phyloP scores from a whole-genome alignment of 768 basidiomycete species.

The Mycena leptocephala region DNA sequence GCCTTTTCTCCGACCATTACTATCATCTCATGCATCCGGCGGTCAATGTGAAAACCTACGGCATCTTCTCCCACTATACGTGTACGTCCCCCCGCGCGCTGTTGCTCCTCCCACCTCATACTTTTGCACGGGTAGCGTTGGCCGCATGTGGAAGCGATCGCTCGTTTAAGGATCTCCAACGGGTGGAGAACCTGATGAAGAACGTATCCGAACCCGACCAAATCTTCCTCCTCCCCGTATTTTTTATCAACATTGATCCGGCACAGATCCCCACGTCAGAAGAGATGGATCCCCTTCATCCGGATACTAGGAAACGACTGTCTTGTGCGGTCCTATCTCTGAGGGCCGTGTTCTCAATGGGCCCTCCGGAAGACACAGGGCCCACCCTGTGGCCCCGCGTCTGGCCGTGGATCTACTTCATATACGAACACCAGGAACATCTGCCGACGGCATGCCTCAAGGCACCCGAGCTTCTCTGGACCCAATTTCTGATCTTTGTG shows the following conservation, averaged over 20 bases:
- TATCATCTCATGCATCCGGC: too few species aligned
- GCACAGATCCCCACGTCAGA: background rate
- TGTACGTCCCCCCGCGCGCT: too few species aligned
- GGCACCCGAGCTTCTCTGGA: background rate
- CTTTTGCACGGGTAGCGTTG: background rate
- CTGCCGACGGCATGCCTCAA: background rate
- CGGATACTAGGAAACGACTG: background rate
- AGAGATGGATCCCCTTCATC: background rate
- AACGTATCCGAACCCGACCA: background rate
- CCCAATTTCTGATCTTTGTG: background rate
- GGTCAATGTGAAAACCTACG: too few species aligned
- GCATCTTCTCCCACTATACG: too few species aligned
- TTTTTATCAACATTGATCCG: background rate
- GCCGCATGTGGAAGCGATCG: background rate
- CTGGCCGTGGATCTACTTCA: background rate
- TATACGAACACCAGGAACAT: background rate
- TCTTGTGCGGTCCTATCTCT: background rate
- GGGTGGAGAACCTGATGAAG: background rate
- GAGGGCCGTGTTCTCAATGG: background rate
- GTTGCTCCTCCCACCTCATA: background rate
- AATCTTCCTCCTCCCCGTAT: background rate
- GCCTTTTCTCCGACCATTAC: too few species aligned
- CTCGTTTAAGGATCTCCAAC: background rate
- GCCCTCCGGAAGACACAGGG: background rate
- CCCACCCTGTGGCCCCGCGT: background rate